A percentile compares a stretch with the other conserved stretches of the same genome.
Conservation (phyloP, 352 stramenopile species). For the Phytophthora cajani region DNA sequence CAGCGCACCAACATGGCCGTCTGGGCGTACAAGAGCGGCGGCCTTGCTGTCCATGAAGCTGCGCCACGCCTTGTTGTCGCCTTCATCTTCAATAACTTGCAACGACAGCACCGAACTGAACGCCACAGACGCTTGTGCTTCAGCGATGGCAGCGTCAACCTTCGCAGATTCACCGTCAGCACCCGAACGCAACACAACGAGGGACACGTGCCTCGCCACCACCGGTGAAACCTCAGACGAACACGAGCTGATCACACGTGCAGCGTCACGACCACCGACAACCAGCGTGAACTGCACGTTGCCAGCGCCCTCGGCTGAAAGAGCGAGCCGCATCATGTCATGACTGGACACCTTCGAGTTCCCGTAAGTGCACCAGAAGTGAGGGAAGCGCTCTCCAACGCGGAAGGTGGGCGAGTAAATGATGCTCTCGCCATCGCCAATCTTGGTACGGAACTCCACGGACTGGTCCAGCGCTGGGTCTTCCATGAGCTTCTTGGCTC, state of each 20-base stretch:
- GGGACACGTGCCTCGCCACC: conserved; percentile 43
- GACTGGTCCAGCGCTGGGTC: conserved; percentile 62
- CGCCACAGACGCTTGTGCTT: conserved; percentile 16
- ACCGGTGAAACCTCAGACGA: conserved; percentile 8
- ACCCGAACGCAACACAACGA: conserved; percentile 42
- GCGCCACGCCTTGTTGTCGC: conserved; percentile 41
- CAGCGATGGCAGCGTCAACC: conserved; percentile 12
- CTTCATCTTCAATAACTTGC: conserved; percentile 35
- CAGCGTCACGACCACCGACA: conserved; percentile 41
- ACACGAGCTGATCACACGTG: conserved; percentile 25
- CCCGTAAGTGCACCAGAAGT: conserved; percentile 60
- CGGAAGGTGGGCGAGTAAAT: conserved; percentile 59
- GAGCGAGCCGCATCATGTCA: conserved; percentile 39
- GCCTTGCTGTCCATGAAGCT: conserved; percentile 43
- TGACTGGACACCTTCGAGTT: conserved; percentile 55
- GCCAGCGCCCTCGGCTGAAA: conserved; percentile 3
- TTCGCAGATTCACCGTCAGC: conserved; percentile 25
- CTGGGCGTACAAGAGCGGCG: conserved; percentile 75
- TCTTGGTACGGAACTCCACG: conserved; percentile 44
- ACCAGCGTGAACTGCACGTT: conserved; percentile 69
- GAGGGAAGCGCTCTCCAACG: conserved; percentile 69
- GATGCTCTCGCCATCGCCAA: conserved; percentile 17
- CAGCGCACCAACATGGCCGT: conserved; percentile 78
- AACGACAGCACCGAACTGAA: conserved; percentile 49
- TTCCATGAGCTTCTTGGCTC: conserved; percentile 67